These are phyloP conservation scores for Arthrobotrys entomopaga DNA, from an alignment of 2,329 filamentous ascomycete species.

Conservation along the genomic window DNA sequence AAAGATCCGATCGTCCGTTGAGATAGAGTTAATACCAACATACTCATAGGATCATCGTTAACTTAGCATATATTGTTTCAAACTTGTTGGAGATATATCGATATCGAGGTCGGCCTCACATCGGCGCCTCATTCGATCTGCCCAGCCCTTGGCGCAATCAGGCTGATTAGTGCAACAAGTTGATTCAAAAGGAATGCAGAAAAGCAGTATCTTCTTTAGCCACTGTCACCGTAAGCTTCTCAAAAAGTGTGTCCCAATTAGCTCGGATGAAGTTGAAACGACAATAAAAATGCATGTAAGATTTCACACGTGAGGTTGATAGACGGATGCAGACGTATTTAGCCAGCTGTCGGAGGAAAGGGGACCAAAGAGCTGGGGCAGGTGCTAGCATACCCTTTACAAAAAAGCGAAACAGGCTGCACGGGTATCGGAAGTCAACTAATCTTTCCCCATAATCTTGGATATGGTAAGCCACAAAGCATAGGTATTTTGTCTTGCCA, in stretches of 20 bases:
- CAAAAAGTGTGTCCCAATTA: background rate
- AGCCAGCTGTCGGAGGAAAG: constrained; percentile 33
- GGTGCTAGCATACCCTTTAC: background rate
- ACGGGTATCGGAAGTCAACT: constrained; percentile 6
- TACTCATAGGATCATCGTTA: too few species aligned
- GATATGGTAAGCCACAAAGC: background rate
- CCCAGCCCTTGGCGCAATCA: constrained; percentile 14
- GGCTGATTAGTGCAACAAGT: constrained; percentile 24
- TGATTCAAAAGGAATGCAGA: constrained; percentile 15
- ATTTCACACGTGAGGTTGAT: constrained; percentile 5
- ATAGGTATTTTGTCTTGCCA: too few species aligned
- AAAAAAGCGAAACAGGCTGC: constrained; percentile 13
- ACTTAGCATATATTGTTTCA: too few species aligned
- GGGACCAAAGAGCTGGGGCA: constrained; percentile 15
- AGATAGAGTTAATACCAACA: too few species aligned
- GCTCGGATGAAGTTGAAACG: constrained; percentile 32
- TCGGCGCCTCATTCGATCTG: too few species aligned
- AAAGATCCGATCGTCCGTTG: too few species aligned
- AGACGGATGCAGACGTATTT: constrained; percentile 25
- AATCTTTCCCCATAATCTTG: background rate
- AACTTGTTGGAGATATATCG: too few species aligned
- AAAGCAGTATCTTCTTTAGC: constrained; percentile 1
- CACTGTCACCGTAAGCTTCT: background rate
- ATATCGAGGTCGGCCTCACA: too few species aligned
- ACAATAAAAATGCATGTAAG: constrained; percentile 27